Base-by-base conservation (phyloP, 1,284 basidiomycete species). In the Lignosus rhinocerotis region DNA sequence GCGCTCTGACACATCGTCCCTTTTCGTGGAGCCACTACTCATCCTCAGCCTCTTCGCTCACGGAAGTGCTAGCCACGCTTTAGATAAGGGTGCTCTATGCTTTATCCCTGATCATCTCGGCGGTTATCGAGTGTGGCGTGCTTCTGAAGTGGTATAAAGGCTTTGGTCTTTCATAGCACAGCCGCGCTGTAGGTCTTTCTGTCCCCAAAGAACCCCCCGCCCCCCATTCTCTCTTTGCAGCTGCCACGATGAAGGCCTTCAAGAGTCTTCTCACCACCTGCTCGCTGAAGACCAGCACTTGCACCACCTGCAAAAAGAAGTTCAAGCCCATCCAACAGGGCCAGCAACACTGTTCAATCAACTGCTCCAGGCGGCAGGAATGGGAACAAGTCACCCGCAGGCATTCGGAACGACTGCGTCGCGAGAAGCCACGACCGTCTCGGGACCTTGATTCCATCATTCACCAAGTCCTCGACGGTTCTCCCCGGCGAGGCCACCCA, bases 241-340 rank as follows among this genome's bases (percentile, higher is more conserved):
- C 11, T n/a, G n/a, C 38, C 44, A 25, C 55, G 14, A 56, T 56
- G 55, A 56, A 56, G 50, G 17, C 49, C 38, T 19, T 56, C 36
- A 56, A 56, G 36, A 51, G n/a, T 32, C n/a, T 56, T 9, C 38
- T 56, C 25, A 17, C 45, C 53, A 19, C 48, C 19, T 38, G 49
- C 11, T 41, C 53, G 11, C 11, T 25, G 34, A 56, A 51, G 49
- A 34, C 33, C 52, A 25, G 21, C 34, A 21, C 17, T 25, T 56
- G 55, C 49, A 4, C 7, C 6, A 17, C 32, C 12, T 56, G 55
- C 50, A 56, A 46, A 25, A 51, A 47, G 38, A 30, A 10, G 7
- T 56, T 52, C 49, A 51, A 34, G 25, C 49, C 34, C 21, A 9
- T 32, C 3, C 14, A 32, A 4, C 3, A 33, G 7, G 31, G 34